Evolutionary conservation across 2,329 filamentous ascomycete species (phyloP).

Genomic region (Aspergillus hortae): DNA sequence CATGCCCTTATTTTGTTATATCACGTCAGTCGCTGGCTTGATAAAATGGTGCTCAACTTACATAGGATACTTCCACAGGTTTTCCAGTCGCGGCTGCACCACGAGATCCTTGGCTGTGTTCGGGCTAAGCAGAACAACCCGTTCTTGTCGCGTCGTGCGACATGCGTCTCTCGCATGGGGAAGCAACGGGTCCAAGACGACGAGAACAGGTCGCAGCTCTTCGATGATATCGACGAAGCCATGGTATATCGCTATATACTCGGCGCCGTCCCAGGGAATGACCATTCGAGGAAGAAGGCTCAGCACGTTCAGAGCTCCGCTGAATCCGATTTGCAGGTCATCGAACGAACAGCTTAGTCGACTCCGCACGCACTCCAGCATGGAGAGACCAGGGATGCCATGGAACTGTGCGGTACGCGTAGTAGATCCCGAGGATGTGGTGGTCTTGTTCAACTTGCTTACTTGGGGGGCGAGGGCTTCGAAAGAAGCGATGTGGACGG

Average conservation of each 20-base stretch:
- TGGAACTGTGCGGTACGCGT: slow-evolving; percentile 21
- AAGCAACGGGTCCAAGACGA: slow-evolving; percentile 36
- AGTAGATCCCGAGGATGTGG: slow-evolving; percentile 2
- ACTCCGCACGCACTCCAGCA: slow-evolving; percentile 12
- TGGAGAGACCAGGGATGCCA: slow-evolving; percentile 18
- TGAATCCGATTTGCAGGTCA: slow-evolving; percentile 21
- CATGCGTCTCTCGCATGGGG: slow-evolving; percentile 40
- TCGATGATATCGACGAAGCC: slow-evolving; percentile 32
- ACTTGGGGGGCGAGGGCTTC: slow-evolving; percentile 24
- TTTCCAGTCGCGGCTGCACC: slow-evolving; percentile 29
- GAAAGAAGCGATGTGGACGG: slow-evolving; percentile 44
- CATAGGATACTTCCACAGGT: slow-evolving; percentile 18
- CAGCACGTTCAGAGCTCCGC: slow-evolving; percentile 25
- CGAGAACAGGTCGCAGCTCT: slow-evolving; percentile 15
- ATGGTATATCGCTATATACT: slow-evolving; percentile 38
- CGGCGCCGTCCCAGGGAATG: slow-evolving; percentile 27
- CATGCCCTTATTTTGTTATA: slow-evolving; percentile 26
- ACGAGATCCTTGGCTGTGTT: slow-evolving; percentile 45
- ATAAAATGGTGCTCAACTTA: background rate
- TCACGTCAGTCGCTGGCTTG: background rate
- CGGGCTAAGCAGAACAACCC: slow-evolving; percentile 37
- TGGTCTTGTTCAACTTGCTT: slow-evolving; percentile 12
- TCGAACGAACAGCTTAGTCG: background rate
- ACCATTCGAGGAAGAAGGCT: slow-evolving; percentile 11
- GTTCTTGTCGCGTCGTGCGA: slow-evolving; percentile 23